Base-by-base conservation (phyloP, 768 basidiomycete species). In the Galerina sulciceps region DNA sequence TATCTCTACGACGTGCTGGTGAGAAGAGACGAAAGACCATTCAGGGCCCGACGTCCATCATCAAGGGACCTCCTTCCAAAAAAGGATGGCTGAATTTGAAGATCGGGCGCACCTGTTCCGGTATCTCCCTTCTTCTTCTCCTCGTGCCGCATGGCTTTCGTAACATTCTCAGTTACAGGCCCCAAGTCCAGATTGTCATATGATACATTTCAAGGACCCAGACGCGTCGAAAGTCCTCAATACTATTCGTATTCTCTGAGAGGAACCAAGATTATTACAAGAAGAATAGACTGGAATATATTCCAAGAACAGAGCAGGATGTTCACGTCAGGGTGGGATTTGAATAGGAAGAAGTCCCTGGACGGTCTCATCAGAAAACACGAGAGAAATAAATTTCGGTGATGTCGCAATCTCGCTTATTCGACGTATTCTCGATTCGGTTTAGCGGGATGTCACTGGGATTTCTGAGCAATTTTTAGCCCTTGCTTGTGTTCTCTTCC, bases 331-430 rank as follows among this genome's bases (percentile, higher is more conserved):
- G 40, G 34, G 45, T 45, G n/a, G 35, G 36, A 51, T n/a, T 14
- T 41, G 36, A 46, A 42, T 14, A 53, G 35, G 57, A 35, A 57
- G 50, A 42, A n/a, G 34, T 34, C 34, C 23, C 49, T 35, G 36
- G 49, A 51, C 37, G 17, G 10, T 17, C 42, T 35, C 41, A 57
- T 57, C 56, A 57, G 55, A 56, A 56, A 42, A 31, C 34, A 15
- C 34, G 22, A 17, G 17, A 22, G 34, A 17, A 47, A 51, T 22
- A 51, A 23, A 51, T 51, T 51, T 40, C 26, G 37, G 41, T 35
- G 34, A 55, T 60, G 46, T 54, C 40, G 59, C 41, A 38, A 60
- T 60, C 47, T 51, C 59, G 59, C 53, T 60, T 60, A 60, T 44
- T 41, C 18, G 37, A 41, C 35, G 45, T 43, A 18, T 36, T 15